Evolutionary conservation across 768 basidiomycete species (phyloP).

Genomic region (Kwoniella dejecticola): DNA sequence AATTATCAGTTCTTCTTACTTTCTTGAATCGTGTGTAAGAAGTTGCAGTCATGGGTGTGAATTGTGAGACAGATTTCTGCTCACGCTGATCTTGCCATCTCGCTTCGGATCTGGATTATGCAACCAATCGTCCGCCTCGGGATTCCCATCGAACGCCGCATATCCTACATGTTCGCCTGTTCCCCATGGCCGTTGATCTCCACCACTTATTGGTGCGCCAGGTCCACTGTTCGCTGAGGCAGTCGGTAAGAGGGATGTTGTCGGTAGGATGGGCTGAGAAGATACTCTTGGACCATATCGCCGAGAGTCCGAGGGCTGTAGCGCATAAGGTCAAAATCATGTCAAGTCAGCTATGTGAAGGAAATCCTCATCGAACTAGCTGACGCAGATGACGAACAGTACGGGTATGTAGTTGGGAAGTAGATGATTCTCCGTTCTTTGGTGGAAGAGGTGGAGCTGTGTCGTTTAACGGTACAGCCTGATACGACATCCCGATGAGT

Average conservation of each 20-base stretch:
- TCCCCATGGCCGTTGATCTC: conserved; percentile 19
- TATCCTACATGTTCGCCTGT: conserved; percentile 24
- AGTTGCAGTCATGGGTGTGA: too few relatives aligned
- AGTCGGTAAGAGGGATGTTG: not conserved
- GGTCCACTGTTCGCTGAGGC: not conserved
- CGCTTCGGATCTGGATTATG: conserved; percentile 80
- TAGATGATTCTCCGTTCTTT: conserved; percentile 1
- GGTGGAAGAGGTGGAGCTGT: conserved; percentile 1
- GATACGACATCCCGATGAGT: conserved; percentile 3
- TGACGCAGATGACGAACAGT: conserved; percentile 1
- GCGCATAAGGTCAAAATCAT: not conserved
- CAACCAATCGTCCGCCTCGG: conserved; percentile 84
- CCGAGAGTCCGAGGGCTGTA: conserved; percentile 13
- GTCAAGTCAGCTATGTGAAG: not conserved
- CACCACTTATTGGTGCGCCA: not conserved
- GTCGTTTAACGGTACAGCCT: conserved; percentile 3
- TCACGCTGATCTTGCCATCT: conserved; percentile 51
- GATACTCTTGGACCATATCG: conserved; percentile 45
- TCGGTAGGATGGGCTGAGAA: conserved; percentile 21
- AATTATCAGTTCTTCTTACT: too few relatives aligned
- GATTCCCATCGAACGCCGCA: conserved; percentile 30
- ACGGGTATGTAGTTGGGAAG: conserved; percentile 1
- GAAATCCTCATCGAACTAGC: not conserved
- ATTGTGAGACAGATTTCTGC: conserved; percentile 4
- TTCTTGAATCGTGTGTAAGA: too few relatives aligned